phyloP scores from a whole-genome alignment of 139 green algal genomes.

The Haematococcus sp. region DNA sequence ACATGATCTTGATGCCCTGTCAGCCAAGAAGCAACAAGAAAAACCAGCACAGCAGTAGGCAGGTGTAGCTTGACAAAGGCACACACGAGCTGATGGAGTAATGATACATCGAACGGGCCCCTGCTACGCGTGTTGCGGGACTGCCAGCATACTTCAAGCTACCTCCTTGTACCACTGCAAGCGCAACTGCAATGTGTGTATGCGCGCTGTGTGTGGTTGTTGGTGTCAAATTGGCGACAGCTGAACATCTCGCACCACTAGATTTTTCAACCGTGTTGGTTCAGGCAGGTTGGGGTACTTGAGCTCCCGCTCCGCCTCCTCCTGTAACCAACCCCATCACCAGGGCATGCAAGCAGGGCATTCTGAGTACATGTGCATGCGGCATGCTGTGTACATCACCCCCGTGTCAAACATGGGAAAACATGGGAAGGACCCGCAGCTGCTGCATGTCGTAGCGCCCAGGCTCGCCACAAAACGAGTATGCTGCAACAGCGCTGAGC shows the following conservation, averaged over 20 bases:
- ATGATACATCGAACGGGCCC: no score
- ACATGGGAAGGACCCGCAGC: no score
- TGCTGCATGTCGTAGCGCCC: no score
- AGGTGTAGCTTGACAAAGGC: no score
- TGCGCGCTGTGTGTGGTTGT: no score
- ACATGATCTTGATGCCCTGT: conserved; percentile 77
- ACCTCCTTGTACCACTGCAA: background rate
- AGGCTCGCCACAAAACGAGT: no score
- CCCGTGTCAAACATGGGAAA: background rate
- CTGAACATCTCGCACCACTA: conserved; percentile 44
- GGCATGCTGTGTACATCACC: background rate
- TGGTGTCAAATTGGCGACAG: no score
- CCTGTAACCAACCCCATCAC: conserved; percentile 29
- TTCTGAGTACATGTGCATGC: background rate
- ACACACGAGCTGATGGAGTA: no score
- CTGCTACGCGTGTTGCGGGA: background rate
- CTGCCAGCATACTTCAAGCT: background rate
- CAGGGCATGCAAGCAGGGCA: background rate
- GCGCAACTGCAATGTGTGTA: background rate
- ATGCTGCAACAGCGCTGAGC: no score
- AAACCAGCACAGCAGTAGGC: no score
- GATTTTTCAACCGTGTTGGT: conserved; percentile 67
- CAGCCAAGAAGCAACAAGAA: no score
- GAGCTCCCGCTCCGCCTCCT: conserved; percentile 48
- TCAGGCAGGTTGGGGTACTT: conserved; percentile 73